Percentiles rank a stretch among this genome's conserved stretches.
These are phyloP conservation scores for Inga oerstediana DNA, from an alignment of 306 rosid genomes.

Conservation along the genomic window DNA sequence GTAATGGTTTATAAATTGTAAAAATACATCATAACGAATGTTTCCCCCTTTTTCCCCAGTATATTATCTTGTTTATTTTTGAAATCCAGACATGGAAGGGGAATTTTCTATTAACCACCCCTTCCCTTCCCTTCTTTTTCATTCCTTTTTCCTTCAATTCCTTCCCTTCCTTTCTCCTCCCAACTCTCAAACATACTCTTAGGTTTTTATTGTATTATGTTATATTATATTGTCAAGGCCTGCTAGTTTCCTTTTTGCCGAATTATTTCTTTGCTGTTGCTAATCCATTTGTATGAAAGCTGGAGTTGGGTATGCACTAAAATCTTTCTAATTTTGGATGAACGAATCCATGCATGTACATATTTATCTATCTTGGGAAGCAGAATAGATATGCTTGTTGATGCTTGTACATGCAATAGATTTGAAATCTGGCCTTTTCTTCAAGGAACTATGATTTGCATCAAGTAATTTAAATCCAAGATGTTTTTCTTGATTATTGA, in stretches of 20 bases:
- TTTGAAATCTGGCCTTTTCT: conserved; percentile 14
- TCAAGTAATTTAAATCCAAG: conserved; percentile 1
- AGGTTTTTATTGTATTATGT: neutral
- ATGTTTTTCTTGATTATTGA: conserved; percentile 3
- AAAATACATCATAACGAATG: neutral
- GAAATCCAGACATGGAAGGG: neutral
- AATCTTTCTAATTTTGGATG: neutral
- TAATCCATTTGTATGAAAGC: neutral
- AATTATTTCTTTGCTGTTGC: neutral
- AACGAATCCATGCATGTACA: neutral
- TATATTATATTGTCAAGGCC: neutral
- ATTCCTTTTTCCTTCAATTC: neutral
- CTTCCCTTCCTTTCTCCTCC: neutral
- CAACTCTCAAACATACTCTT: neutral
- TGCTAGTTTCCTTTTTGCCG: neutral
- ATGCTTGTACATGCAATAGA: neutral
- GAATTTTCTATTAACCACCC: neutral
- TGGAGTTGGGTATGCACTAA: neutral
- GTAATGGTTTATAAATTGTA: neutral
- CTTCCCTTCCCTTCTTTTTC: neutral
- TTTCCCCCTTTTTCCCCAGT: neutral
- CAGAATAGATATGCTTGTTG: neutral
- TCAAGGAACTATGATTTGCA: conserved; percentile 23
- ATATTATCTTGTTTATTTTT: neutral
- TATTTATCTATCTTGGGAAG: neutral